Percentiles rank a stretch among this genome's conserved stretches.
These are phyloP conservation scores for Graphiopsis chlorocephala DNA, from an alignment of 2,329 filamentous ascomycete genomes.

Conservation along the genomic window DNA sequence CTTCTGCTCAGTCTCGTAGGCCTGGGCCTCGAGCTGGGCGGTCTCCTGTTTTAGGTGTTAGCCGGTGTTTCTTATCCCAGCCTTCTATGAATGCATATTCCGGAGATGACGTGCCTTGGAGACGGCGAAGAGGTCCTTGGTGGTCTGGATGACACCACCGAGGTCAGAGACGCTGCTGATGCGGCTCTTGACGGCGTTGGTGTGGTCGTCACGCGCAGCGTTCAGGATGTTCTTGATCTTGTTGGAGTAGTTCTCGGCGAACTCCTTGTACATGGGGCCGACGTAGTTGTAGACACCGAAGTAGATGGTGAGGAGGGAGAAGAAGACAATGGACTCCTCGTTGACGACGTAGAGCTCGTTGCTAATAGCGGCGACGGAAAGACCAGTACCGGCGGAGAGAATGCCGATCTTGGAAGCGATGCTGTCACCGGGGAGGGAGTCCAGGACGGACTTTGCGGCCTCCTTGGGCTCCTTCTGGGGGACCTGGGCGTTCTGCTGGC, in stretches of 20 bases:
- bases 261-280: slow-evolving; percentile 86
- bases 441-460: slow-evolving; percentile 94
- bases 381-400: slow-evolving; percentile 85
- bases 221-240: slow-evolving; percentile 97
- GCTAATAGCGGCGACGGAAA: slow-evolving; percentile 93
- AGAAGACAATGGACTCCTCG: slow-evolving; percentile 92
- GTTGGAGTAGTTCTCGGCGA: slow-evolving; percentile 82
- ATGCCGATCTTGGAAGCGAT: slow-evolving; percentile 95
- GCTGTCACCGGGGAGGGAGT: slow-evolving; percentile 87
- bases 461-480: slow-evolving; percentile 88
- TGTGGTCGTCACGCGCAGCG: slow-evolving; percentile 90
- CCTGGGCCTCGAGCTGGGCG: slow-evolving; percentile 90
- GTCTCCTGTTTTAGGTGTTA: slow-evolving; percentile 68
- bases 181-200: slow-evolving; percentile 87
- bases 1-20: slow-evolving; percentile 95
- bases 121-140: slow-evolving; percentile 94
- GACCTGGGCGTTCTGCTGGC: slow-evolving; percentile 58
- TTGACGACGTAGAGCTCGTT: slow-evolving; percentile 99
- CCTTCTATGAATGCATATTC: background rate
- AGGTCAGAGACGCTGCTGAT: slow-evolving; percentile 95
- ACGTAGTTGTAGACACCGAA: slow-evolving; percentile 87
- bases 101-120: slow-evolving; percentile 72
- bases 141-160: slow-evolving; percentile 89
- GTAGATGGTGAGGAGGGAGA: slow-evolving; percentile 93
- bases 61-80: slow-evolving; percentile 1